phyloP scores from a whole-genome alignment of 176 grass and related monocot species.

The Rhipidocladum racemiflorum region DNA sequence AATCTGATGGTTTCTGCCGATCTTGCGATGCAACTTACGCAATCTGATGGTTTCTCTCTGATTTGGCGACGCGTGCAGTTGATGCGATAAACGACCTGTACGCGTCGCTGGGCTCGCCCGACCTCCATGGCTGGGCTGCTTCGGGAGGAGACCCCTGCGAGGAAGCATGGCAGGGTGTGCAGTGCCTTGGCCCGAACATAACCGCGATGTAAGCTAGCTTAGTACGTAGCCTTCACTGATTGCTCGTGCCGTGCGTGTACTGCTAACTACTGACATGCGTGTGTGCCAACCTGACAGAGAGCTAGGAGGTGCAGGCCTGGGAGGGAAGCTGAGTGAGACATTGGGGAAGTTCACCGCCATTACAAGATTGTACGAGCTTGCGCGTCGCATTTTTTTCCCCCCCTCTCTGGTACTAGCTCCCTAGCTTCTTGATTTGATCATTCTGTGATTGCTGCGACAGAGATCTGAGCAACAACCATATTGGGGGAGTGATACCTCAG shows the following conservation, averaged over 20 bases:
- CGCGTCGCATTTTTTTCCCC: not conserved
- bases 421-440: too few species aligned
- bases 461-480: too few species aligned
- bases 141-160: constrained; percentile 59
- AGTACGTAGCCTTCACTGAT: too few species aligned
- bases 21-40: too few species aligned
- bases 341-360: constrained; percentile 53
- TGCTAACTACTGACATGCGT: not conserved
- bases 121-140: constrained; percentile 45
- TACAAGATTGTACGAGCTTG: constrained; percentile 32
- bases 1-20: not conserved
- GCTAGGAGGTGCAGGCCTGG: constrained; percentile 39
- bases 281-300: constrained; percentile 39
- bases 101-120: constrained; percentile 38
- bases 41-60: not conserved
- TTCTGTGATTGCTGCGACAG: too few species aligned
- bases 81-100: constrained; percentile 64
- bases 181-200: constrained; percentile 48
- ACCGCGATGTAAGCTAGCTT: constrained; percentile 39
- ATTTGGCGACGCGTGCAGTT: constrained; percentile 14
- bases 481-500: too few species aligned
- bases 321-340: constrained; percentile 45
- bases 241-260: too few species aligned
- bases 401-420: not conserved
- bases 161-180: constrained; percentile 57